phyloP scores from a whole-genome alignment of 2,329 filamentous ascomycete species.

The Aspergillus unguis region DNA sequence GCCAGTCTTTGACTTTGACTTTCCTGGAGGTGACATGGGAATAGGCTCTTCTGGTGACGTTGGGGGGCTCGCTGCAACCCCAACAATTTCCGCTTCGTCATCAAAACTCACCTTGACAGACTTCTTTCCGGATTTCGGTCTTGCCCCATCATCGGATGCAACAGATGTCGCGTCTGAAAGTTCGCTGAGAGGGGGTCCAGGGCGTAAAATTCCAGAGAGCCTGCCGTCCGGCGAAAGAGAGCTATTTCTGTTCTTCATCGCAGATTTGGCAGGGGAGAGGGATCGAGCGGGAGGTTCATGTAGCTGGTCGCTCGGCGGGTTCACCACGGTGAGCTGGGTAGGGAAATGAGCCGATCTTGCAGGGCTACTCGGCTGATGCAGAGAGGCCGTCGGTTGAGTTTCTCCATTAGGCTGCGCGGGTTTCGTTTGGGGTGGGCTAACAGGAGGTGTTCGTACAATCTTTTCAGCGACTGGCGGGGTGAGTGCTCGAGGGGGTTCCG shows the following conservation, averaged over 20 bases:
- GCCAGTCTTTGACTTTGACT: slow-evolving; percentile 30
- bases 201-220: slow-evolving; percentile 19
- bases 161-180: slow-evolving; percentile 55
- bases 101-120: slow-evolving; percentile 66
- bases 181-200: slow-evolving; percentile 47
- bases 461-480: slow-evolving; percentile 15
- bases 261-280: slow-evolving; percentile 60
- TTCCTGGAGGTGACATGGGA: slow-evolving; percentile 34
- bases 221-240: slow-evolving; percentile 35
- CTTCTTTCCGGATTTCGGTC: slow-evolving; percentile 49
- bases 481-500: slow-evolving; percentile 6
- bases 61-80: slow-evolving; percentile 41
- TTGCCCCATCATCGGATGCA: slow-evolving; percentile 43
- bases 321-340: slow-evolving; percentile 47
- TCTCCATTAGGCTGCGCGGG: slow-evolving; percentile 15
- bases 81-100: slow-evolving; percentile 52
- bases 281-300: slow-evolving; percentile 60
- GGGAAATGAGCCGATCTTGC: slow-evolving; percentile 58
- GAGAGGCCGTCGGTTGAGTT: slow-evolving; percentile 16
- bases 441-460: slow-evolving; percentile 13
- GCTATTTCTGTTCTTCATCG: slow-evolving; percentile 54
- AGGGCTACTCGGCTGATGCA: slow-evolving; percentile 48
- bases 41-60: slow-evolving; percentile 40
- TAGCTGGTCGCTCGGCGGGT: slow-evolving; percentile 43
- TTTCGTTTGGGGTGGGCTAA: slow-evolving; percentile 22